Base-by-base conservation (phyloP, 1,284 basidiomycete species). In the Somion occarium region DNA sequence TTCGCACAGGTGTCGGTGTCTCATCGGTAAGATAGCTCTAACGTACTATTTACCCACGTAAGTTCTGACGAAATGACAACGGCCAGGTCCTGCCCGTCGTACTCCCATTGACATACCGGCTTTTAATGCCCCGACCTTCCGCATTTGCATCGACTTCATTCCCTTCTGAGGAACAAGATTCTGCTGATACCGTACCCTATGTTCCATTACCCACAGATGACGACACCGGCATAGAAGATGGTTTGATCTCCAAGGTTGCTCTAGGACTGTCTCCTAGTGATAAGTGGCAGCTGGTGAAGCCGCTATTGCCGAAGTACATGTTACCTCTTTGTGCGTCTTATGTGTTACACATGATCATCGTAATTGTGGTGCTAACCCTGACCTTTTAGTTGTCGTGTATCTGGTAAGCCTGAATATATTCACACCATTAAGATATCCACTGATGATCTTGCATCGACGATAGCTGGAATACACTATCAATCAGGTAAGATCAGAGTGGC, bases 391-490 rank as follows among this genome's bases (percentile, higher is more conserved):
- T 59, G 80, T 76, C 56, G 88, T 91, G n/a, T 91, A 91, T 64
- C 70, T 83, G 26, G 88, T 89, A 56, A 63, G 85, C 73, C 43
- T 2, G 24, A 38, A 3, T 22, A 9, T 19, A 23, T 18, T 15
- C 7, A 9, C 18, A 9, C 18, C 7, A 19, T 45, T 23, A 23
- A 15, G 11, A 22, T 11, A 22, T 22, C 44, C 25, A 18, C 7
- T 18, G 39, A 15, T 30, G 25, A 25, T 15, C 25, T 15, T 15
- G 5, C 38, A 49, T 46, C 24, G 62, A 15, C 22, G 68, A 51
- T 64, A 95, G 79, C 90, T 95, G 53, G 93, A 96, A 67, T 96
- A 95, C 62, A 91, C 89, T 7, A 95, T 96, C 61, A 95, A 94
- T 64, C 90, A 93, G 68, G 88, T 85, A 55, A 46, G 75, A 63